These are phyloP conservation scores for Pseudogymnoascus sp. DNA, from an alignment of 2,329 filamentous ascomycete genomes.

Conservation along the genomic window DNA sequence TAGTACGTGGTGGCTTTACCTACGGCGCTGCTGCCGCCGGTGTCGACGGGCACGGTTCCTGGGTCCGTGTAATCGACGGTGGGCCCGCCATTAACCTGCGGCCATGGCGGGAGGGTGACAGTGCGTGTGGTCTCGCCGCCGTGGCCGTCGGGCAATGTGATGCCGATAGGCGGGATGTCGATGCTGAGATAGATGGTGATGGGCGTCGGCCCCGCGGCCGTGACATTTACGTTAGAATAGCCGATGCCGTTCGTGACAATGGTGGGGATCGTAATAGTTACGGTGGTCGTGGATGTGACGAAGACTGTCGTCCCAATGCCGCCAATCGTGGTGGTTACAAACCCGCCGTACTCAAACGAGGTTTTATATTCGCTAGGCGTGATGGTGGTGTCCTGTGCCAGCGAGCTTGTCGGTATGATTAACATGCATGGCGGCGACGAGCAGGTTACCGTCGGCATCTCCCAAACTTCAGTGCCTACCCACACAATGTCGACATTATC, in stretches of 20 bases:
- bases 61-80: slow-evolving; percentile 5
- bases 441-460: slow-evolving; percentile 12
- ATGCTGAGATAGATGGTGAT: slow-evolving; percentile 16
- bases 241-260: background rate
- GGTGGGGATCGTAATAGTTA: background rate
- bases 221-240: background rate
- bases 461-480: slow-evolving; percentile 17
- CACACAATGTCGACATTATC: slow-evolving; percentile 20
- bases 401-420: slow-evolving; percentile 20
- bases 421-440: slow-evolving; percentile 17
- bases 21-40: background rate
- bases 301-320: background rate
- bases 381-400: slow-evolving; percentile 16
- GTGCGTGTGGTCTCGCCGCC: slow-evolving; percentile 15
- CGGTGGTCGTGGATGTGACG: background rate
- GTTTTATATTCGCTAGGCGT: slow-evolving; percentile 15
- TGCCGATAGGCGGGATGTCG: slow-evolving; percentile 11
- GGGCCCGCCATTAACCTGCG: slow-evolving; percentile 12
- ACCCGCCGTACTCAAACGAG: slow-evolving; percentile 15
- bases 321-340: background rate
- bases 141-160: slow-evolving; percentile 15
- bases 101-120: slow-evolving; percentile 19
- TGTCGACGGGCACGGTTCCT: slow-evolving; percentile 8
- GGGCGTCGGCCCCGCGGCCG: background rate
- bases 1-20: background rate